Evolutionary conservation across 257 asterid species (phyloP), one percentile per base, ranked within the genome.

Genomic region (Solanum pinnatisectum): DNA sequence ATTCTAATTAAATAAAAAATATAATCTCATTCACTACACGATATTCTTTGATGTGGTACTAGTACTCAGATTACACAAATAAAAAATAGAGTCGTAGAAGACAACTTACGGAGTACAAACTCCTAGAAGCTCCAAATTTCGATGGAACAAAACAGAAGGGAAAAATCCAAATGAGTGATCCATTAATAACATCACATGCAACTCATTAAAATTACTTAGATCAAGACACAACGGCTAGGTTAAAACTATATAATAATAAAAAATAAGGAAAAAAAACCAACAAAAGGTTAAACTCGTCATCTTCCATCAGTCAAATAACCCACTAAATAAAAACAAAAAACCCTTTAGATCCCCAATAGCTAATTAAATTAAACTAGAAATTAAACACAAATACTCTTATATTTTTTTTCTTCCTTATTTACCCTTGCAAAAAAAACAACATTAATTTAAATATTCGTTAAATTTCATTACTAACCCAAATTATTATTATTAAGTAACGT

Each of bases 391-490:
- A 86, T 20, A 12, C 72, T 56, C 65, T 42, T 39, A 20, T 46
- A 46, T 59, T 59, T 59, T 82, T 44, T 44, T 15, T 40, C 8
- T 42, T 42, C 40, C 70, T 85, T 67, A 85, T 67, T 85, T 85
- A 85, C 82, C 82, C 59, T 46, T 49, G 33, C 16, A 16, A 85
- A 42, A 16, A 84, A 52, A 37, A 42, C 5, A 27, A 56, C 67
- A 20, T 20, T 56, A 20, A 56, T 78, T 78, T 68, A 46, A 40
- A 65, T 0, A 37, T 72, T 42, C 8, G 23, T 88, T 90, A 91
- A 52, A 91, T 90, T 37, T 93, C 92, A 89, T 32, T 88, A 90
- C 91, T 92, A 89, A 89, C 89, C 90, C 90, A 84, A 83, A 49
- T 46, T 44, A 59, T 39, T 89, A 84, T 87, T 91, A 76, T 49